A percentile compares a stretch with the other conserved stretches of the same genome.
Conservation (phyloP, 1,284 basidiomycete species). For the Puccinia horiana region DNA sequence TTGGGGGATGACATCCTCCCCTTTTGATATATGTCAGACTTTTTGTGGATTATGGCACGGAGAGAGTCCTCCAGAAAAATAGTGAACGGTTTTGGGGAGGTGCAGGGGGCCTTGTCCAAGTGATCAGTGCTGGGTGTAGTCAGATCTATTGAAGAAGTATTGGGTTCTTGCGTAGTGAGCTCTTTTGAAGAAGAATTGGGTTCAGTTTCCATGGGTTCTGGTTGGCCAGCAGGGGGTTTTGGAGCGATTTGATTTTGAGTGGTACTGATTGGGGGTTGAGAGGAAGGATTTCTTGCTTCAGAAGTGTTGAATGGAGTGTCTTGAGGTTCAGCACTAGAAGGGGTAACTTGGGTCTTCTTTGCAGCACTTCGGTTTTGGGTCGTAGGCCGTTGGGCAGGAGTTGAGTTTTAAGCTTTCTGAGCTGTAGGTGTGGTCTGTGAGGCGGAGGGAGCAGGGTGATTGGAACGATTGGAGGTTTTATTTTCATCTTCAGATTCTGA, state of each 20-base stretch:
- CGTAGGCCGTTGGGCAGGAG: neutral
- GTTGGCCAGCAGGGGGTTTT: neutral
- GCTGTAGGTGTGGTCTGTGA: neutral
- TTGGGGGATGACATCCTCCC: neutral
- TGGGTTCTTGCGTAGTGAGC: too few species aligned
- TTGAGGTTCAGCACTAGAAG: neutral
- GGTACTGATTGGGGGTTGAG: neutral
- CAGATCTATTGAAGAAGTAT: too few species aligned
- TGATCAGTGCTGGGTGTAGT: neutral
- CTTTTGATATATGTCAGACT: too few species aligned
- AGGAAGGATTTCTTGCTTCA: neutral
- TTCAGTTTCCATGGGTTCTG: neutral
- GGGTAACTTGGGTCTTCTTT: too few species aligned
- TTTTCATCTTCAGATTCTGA: neutral
- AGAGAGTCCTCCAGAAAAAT: neutral
- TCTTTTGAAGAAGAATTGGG: neutral
- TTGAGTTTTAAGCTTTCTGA: neutral
- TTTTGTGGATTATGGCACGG: slow-evolving; percentile 2
- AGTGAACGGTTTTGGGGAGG: neutral
- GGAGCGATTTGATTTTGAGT: neutral
- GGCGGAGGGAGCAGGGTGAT: too few species aligned
- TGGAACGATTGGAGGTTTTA: neutral
- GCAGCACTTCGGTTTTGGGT: neutral
- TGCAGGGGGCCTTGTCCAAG: neutral
- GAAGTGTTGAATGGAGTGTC: neutral